These are phyloP conservation scores for Bipolaris cookei DNA, from an alignment of 2,329 filamentous ascomycete species.

Conservation along the genomic window DNA sequence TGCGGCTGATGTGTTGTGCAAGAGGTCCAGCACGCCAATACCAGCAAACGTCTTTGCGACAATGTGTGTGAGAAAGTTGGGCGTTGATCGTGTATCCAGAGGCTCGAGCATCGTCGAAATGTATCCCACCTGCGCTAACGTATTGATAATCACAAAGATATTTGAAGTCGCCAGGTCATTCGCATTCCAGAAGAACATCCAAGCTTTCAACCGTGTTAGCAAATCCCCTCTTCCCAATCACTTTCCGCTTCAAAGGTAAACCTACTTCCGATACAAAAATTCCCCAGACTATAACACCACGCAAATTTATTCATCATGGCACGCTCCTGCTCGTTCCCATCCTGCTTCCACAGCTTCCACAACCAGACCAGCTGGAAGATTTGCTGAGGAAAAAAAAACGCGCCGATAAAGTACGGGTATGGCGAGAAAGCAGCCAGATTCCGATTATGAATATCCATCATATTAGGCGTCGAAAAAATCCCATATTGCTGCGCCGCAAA, in stretches of 20 bases:
- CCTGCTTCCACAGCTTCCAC: conserved; percentile 61
- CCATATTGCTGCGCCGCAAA: conserved; percentile 67
- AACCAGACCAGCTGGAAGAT: conserved; percentile 65
- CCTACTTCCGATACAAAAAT: conserved; percentile 64
- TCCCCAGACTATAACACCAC: conserved; percentile 63
- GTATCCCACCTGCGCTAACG: conserved; percentile 62
- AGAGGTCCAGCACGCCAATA: conserved; percentile 64
- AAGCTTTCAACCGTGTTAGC: conserved; percentile 44
- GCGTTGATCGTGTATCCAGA: conserved; percentile 59
- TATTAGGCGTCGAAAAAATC: conserved; percentile 62
- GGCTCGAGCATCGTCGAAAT: conserved; percentile 56
- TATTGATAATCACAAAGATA: conserved; percentile 63
- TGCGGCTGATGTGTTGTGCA: conserved; percentile 65
- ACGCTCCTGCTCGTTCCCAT: conserved; percentile 54
- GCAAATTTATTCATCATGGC: conserved; percentile 61
- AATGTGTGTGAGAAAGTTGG: conserved; percentile 63
- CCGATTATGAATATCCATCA: conserved; percentile 64
- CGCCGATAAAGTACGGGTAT: conserved; percentile 64
- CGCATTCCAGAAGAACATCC: conserved; percentile 69
- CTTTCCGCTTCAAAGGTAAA: conserved; percentile 10
- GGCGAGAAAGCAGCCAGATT: conserved; percentile 66
- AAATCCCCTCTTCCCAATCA: neutral
- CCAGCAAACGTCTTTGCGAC: conserved; percentile 66
- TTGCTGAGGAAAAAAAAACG: conserved; percentile 68
- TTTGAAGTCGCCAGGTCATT: conserved; percentile 59